Evolutionary conservation across 805 yeast genomes (phyloP).

Genomic region (Kodamaea sagamina): DNA sequence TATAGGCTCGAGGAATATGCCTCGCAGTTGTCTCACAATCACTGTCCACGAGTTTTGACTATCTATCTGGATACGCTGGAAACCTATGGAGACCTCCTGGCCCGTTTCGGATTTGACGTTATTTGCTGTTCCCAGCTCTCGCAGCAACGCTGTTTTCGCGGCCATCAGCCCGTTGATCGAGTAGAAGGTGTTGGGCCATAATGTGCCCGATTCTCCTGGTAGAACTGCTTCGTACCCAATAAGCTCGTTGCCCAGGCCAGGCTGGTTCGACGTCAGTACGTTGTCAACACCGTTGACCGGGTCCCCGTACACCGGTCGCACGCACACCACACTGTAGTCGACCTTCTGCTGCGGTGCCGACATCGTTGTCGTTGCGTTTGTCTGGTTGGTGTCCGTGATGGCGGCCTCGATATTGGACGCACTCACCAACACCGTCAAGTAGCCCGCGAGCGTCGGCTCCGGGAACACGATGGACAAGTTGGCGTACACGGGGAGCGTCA

Average conservation of each 20-base stretch:
- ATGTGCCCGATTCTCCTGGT: slow-evolving; percentile 21
- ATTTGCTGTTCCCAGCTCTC: slow-evolving; percentile 31
- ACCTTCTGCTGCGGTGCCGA: slow-evolving; percentile 4
- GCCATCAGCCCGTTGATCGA: slow-evolving; percentile 30
- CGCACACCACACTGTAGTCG: slow-evolving; percentile 35
- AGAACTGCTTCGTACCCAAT: slow-evolving; percentile 47
- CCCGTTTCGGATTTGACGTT: slow-evolving; percentile 26
- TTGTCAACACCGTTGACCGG: slow-evolving; percentile 11
- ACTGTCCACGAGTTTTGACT: slow-evolving; percentile 64
- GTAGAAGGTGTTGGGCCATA: slow-evolving; percentile 26
- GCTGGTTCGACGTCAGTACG: neutral
- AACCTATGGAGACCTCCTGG: slow-evolving; percentile 37
- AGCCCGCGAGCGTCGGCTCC: slow-evolving; percentile 68
- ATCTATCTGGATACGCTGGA: slow-evolving; percentile 30
- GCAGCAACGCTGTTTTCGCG: slow-evolving; percentile 30
- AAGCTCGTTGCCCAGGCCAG: slow-evolving; percentile 22
- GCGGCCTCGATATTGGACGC: slow-evolving; percentile 36
- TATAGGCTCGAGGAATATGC: slow-evolving; percentile 63
- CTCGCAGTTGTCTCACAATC: slow-evolving; percentile 62
- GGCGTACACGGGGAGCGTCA: slow-evolving; percentile 75
- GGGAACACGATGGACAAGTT: slow-evolving; percentile 67
- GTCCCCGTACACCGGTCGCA: slow-evolving; percentile 31
- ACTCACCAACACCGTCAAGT: slow-evolving; percentile 55
- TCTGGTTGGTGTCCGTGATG: slow-evolving; percentile 23
- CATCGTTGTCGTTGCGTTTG: slow-evolving; percentile 15